A percentile compares a stretch with the other conserved stretches of the same genome.
These are phyloP conservation scores for Hanseniaspora gamundiae DNA, from an alignment of 1,139 yeast genomes.

Conservation along the genomic window DNA sequence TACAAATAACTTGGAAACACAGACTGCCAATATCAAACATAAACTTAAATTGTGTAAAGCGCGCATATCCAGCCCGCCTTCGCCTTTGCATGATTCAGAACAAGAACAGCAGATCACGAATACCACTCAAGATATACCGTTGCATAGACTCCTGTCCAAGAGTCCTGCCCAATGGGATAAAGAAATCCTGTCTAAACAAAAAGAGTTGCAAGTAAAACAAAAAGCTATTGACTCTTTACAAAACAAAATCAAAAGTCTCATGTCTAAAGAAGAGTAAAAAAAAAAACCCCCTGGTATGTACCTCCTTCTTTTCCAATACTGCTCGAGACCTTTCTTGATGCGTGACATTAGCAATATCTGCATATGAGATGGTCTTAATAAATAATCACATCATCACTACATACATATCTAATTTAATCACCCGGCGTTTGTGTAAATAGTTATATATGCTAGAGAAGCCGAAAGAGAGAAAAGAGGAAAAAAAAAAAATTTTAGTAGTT, in stretches of 20 bases:
- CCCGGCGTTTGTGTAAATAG: too few relatives aligned
- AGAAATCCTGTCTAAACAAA: background rate
- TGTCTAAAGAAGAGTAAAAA: background rate
- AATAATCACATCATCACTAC: too few relatives aligned
- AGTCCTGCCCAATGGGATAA: conserved; percentile 4
- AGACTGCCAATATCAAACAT: conserved; percentile 7
- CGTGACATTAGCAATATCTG: too few relatives aligned
- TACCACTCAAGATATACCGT: background rate
- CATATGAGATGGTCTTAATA: too few relatives aligned
- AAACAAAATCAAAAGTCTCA: background rate
- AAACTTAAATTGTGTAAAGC: conserved; percentile 5
- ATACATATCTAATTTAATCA: too few relatives aligned
- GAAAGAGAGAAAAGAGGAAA: background rate
- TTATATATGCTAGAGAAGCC: too few relatives aligned
- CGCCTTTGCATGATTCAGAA: too few relatives aligned
- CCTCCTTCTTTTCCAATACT: too few relatives aligned
- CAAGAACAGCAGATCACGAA: too few relatives aligned
- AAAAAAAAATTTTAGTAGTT: too few relatives aligned
- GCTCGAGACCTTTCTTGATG: too few relatives aligned
- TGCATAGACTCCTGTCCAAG: conserved; percentile 2
- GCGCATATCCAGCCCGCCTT: background rate
- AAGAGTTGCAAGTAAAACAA: conserved; percentile 1
- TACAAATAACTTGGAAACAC: conserved; percentile 6
- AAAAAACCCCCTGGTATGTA: too few relatives aligned
- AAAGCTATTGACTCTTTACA: background rate